Evolutionary conservation across 208 protist genomes (phyloP).

Genomic region (Wallacemonas sp.): DNA sequence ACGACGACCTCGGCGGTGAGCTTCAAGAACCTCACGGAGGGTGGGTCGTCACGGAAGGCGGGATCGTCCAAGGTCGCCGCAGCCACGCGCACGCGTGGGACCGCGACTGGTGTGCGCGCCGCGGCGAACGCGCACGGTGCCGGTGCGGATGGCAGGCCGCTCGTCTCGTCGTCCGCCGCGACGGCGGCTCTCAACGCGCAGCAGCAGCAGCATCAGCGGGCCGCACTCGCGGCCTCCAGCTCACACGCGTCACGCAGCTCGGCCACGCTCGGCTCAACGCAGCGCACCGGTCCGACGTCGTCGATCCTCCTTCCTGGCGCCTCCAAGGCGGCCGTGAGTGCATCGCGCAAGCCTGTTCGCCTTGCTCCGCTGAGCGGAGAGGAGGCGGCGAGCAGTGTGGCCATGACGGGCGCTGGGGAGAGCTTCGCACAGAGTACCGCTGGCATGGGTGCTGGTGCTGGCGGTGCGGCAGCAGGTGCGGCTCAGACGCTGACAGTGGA

Average conservation of each 20-base stretch:
- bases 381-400: background rate
- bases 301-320: slow-evolving; percentile 1
- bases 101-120: background rate
- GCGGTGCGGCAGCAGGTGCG: background rate
- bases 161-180: background rate
- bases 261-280: background rate
- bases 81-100: background rate
- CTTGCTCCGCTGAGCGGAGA: background rate
- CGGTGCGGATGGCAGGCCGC: background rate
- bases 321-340: slow-evolving; percentile 4
- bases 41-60: too few relatives aligned
- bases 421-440: background rate
- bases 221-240: background rate
- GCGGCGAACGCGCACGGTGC: background rate
- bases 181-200: background rate
- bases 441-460: background rate
- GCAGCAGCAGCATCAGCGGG: background rate
- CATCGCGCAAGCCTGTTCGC: background rate
- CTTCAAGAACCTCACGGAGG: too few relatives aligned
- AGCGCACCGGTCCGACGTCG: background rate
- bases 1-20: background rate
- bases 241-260: background rate
- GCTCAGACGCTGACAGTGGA: slow-evolving; percentile 29
- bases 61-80: background rate
- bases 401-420: background rate